Base-by-base conservation (phyloP, 768 basidiomycete species). In the Pleurotus platypus region DNA sequence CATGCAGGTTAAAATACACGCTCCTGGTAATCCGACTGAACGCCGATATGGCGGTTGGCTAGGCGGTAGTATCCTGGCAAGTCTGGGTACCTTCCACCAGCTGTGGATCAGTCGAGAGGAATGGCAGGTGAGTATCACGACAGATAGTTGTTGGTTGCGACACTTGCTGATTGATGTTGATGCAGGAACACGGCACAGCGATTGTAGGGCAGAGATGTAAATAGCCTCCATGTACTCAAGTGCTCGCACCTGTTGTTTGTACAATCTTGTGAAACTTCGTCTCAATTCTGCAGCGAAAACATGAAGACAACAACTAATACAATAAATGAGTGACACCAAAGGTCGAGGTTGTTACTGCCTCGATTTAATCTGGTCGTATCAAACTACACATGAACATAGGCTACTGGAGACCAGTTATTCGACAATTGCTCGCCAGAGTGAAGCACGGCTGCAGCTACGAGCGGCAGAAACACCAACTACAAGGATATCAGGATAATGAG, bases 61-160 rank as follows among this genome's bases (percentile, higher is more conserved):
- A 5, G 97, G 97, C 9, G 97, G 96, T 26, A 94, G 91, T 62
- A 96, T 98, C 64, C 77, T 98, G 47, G 95, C 90, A 1, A 94
- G 91, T 66, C 73, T 98, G 66, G 97, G 97, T 20, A 98, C 95
- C 13, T 99, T 98, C 81, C 97, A 99, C 68, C 96, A 96, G 63
- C 76, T 95, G 49, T 95, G 94, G 94, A 94, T 96, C 66, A 93
- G 92, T 71, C 84, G 78, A 65, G 93, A 94, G 69, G 94, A 96
- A 65, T 95, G 92, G 88, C 84, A 91, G 82, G 92, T 91, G 58
- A 43, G 84, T 39, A 18, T 60, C 5, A 35, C 40, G 46, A 4
- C 24, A 35, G 30, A 30, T 35, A 35, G 8, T 35, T 35, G 9
- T 11, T 42, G 15, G 51, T 46, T 46, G 56, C 20, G 27, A 11